Conservation (phyloP, 345 rosid genomes). For the Salix exigua region DNA sequence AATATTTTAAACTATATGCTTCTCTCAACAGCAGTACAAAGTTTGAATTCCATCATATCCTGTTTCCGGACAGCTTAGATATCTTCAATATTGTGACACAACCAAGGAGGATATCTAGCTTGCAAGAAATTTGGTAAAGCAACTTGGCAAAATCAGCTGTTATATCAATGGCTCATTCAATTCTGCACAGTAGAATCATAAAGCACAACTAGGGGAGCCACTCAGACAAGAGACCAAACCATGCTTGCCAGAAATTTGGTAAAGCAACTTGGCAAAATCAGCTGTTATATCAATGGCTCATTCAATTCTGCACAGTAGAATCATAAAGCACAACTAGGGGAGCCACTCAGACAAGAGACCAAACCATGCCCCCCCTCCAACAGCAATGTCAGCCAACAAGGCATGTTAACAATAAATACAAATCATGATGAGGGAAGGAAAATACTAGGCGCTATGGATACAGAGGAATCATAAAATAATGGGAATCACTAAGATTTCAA, state of each 20-base stretch:
- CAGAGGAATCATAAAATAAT: background rate
- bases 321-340: background rate
- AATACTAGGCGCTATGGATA: background rate
- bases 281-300: conserved; percentile 6
- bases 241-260: background rate
- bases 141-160: background rate
- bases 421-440: background rate
- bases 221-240: background rate
- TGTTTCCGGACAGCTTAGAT: background rate
- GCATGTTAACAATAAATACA: conserved; percentile 1
- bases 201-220: background rate
- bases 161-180: conserved; percentile 3
- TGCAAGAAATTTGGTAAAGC: background rate
- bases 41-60: background rate
- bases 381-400: conserved; percentile 3
- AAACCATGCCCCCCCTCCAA: too few species aligned
- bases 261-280: background rate
- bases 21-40: background rate
- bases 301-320: background rate
- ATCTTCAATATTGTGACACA: background rate
- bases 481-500: background rate
- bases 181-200: background rate
- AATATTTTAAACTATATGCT: background rate
- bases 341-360: background rate
- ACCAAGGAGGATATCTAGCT: background rate